Conservation (phyloP, 805 yeast species). For the Grigorovia yakushimaensis region DNA sequence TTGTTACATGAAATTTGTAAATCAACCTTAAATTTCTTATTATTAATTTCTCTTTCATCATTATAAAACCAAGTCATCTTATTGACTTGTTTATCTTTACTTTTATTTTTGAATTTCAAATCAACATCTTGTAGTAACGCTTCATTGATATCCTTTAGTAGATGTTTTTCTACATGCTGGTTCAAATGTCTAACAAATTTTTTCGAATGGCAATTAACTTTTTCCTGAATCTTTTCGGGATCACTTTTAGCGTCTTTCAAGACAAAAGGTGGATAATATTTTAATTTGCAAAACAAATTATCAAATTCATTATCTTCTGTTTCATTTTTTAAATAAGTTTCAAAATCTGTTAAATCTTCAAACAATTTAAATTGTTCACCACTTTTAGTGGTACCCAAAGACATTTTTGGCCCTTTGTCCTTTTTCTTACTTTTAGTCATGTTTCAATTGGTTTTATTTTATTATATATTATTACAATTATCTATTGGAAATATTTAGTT, state of each 20-base stretch:
- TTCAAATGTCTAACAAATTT: constrained; percentile 65
- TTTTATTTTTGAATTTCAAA: constrained; percentile 42
- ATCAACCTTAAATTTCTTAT: constrained; percentile 55
- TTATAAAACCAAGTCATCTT: constrained; percentile 53
- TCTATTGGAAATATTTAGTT: not conserved
- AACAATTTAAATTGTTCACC: constrained; percentile 34
- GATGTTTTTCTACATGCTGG: constrained; percentile 65
- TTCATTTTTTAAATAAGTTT: constrained; percentile 56
- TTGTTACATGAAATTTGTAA: constrained; percentile 57
- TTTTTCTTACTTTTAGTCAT: constrained; percentile 26
- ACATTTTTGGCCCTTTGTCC: constrained; percentile 22
- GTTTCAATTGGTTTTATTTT: not conserved
- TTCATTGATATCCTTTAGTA: constrained; percentile 53
- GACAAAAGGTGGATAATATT: constrained; percentile 67
- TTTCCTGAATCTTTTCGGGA: constrained; percentile 61
- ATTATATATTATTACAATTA: not conserved
- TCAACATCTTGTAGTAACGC: constrained; percentile 42
- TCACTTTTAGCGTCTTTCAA: constrained; percentile 56
- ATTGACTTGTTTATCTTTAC: constrained; percentile 37
- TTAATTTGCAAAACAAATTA: constrained; percentile 54
- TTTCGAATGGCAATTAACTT: constrained; percentile 60
- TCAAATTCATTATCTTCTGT: constrained; percentile 70
- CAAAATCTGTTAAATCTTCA: constrained; percentile 56
- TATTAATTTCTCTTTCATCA: constrained; percentile 49
- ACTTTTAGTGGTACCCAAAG: constrained; percentile 19